Evolutionary conservation across 108 stramenopile genomes (phyloP).

Genomic region (Mayamaea pseudoterrestris): DNA sequence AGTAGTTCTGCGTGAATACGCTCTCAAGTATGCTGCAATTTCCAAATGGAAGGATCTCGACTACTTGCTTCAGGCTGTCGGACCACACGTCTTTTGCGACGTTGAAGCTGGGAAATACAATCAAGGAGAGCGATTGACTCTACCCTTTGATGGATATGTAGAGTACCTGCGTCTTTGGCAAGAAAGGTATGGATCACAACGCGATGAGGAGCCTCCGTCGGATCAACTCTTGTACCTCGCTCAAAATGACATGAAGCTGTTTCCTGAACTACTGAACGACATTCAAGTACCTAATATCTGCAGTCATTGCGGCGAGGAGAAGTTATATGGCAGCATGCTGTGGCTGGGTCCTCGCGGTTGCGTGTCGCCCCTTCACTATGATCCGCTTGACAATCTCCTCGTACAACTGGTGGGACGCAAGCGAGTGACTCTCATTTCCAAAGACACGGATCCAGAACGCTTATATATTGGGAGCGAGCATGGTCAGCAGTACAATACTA

Average conservation of each 20-base stretch:
- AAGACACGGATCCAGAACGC: constrained; percentile 17
- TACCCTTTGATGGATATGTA: constrained; percentile 45
- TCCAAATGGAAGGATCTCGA: constrained; percentile 1
- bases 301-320: constrained; percentile 42
- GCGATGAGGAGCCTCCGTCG: not conserved
- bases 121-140: constrained; percentile 22
- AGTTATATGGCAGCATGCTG: constrained; percentile 51
- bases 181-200: constrained; percentile 22
- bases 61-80: constrained; percentile 1
- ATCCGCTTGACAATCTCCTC: constrained; percentile 71
- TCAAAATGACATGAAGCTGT: constrained; percentile 51
- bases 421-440: constrained; percentile 35
- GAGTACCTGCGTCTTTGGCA: constrained; percentile 43
- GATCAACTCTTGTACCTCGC: constrained; percentile 64
- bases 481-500: constrained; percentile 68
- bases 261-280: constrained; percentile 24
- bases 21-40: not conserved
- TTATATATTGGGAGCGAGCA: constrained; percentile 33
- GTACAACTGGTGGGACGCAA: constrained; percentile 66
- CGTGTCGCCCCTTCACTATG: constrained; percentile 63
- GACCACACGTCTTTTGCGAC: not conserved
- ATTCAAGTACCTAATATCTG: constrained; percentile 45
- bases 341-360: constrained; percentile 67
- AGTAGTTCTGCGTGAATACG: too few relatives aligned
- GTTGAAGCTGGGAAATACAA: constrained; percentile 62